A percentile compares a stretch with the other conserved stretches of the same genome.
Conservation (phyloP, 129 eudicot species). For the Logfia minima region DNA sequence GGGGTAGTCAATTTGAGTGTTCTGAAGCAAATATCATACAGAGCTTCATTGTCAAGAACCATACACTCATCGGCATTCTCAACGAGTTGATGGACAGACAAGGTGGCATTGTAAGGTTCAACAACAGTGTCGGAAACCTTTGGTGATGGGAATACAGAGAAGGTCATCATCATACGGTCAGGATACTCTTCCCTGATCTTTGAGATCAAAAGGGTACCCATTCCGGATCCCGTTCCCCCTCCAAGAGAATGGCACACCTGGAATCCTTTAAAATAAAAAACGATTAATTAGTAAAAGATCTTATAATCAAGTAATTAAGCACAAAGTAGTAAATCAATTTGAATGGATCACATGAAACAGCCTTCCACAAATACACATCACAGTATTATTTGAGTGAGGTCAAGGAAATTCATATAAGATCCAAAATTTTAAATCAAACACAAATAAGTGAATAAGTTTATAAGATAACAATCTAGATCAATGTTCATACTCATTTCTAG, state of each 20-base stretch:
- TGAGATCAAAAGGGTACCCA: slow-evolving; percentile 46
- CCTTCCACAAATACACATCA: background rate
- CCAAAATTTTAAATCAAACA: too few species aligned
- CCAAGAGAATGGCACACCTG: slow-evolving; percentile 50
- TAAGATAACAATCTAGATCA: background rate
- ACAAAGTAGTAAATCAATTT: too few species aligned
- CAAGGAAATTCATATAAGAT: too few species aligned
- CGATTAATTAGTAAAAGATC: background rate
- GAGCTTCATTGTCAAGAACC: slow-evolving; percentile 47
- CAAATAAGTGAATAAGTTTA: too few species aligned
- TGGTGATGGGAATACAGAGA: slow-evolving; percentile 47
- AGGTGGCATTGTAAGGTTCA: slow-evolving; percentile 47
- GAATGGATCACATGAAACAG: background rate
- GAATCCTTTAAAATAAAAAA: slow-evolving; percentile 30
- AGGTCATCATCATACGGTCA: slow-evolving; percentile 48
- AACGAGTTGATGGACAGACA: slow-evolving; percentile 48
- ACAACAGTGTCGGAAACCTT: slow-evolving; percentile 48
- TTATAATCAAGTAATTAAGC: background rate
- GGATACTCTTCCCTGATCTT: slow-evolving; percentile 49
- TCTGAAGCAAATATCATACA: slow-evolving; percentile 46
- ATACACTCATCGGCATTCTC: slow-evolving; percentile 48
- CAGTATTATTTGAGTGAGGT: too few species aligned
- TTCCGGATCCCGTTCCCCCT: slow-evolving; percentile 48
- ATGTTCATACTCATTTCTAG: background rate
- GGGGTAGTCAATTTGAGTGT: slow-evolving; percentile 51